Base-by-base conservation (phyloP, 129 eudicot species). In the Rutidosis leptorrhynchoides region DNA sequence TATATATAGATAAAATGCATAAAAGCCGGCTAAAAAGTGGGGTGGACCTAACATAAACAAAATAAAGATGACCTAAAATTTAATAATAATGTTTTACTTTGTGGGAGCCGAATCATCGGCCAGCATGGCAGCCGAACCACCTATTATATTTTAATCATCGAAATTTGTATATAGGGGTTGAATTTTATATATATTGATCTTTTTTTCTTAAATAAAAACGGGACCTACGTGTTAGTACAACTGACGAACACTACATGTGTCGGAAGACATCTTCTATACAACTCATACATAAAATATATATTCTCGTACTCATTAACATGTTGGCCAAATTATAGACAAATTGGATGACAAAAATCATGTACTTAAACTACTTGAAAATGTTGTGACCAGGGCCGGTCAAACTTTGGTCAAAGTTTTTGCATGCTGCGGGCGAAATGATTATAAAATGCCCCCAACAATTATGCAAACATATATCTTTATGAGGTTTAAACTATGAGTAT, bases 11-110 rank as follows among this genome's bases (percentile, higher is more conserved):
- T n/a, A 48, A 5, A 63, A 68, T 68, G 69, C 58, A 35, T 24
- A 70, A 62, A 75, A 75, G 80, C 80, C 80, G 80, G 80, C 80
- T 75, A 61, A 61, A 75, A 75, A 52, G 70, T 43, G 10, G 70
- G 28, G 70, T 75, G 70, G 74, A 60, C 74, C 80, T 73, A 73
- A 74, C 73, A 65, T 64, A 64, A 55, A 55, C 65, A 60, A 58
- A 58, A 35, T 1, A 7, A 74, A 48, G 79, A 67, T 24, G 79
- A 58, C 63, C 63, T 24, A 58, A 58, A 68, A 24, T 57, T 32
- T 75, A 75, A 75, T 75, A 23, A 59, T 75, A 35, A 58, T 75
- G 69, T 75, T 67, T 45, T 67, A 67, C 74, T 67, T 58, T 58
- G 9, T 75, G 25, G 73, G 57, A 48, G 49, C 79, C 79, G 37